A percentile compares a stretch with the other conserved stretches of the same genome.
Evolutionary conservation across 306 rosid species (phyloP).

Genomic region (Ormosia emarginata): DNA sequence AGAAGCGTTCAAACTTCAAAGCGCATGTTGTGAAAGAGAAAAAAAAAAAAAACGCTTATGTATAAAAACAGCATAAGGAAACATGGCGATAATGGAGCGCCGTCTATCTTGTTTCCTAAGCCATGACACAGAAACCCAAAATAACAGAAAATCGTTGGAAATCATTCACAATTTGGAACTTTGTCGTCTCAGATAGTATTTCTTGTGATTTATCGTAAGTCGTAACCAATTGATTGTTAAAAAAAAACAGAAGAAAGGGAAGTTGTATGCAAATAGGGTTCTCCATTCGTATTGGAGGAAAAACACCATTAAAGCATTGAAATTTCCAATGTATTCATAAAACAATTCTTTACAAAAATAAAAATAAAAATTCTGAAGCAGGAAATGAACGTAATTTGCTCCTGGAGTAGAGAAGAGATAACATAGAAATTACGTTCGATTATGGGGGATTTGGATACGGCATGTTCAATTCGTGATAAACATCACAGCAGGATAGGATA

Average conservation of each 20-base stretch:
- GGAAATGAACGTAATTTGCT: background rate
- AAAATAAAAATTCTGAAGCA: background rate
- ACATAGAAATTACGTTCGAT: background rate
- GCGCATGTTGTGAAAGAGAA: background rate
- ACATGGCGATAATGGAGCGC: conserved; percentile 26
- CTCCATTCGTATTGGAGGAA: background rate
- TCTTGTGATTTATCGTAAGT: background rate
- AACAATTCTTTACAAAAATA: background rate
- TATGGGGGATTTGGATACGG: background rate
- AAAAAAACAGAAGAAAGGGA: background rate
- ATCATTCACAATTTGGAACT: background rate
- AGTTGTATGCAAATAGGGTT: background rate
- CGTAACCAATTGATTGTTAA: background rate
- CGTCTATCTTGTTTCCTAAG: conserved; percentile 36
- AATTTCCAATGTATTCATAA: background rate
- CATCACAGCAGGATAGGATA: background rate
- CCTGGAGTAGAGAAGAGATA: background rate
- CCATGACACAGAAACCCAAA: background rate
- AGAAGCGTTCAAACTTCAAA: conserved; percentile 20
- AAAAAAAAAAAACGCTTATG: background rate
- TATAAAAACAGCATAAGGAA: background rate
- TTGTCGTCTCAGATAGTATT: background rate
- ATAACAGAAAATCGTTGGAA: background rate
- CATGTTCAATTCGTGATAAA: background rate
- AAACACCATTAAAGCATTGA: background rate